Percentiles rank a stretch among this genome's conserved stretches.
Conservation (phyloP, 148 eudicot species). For the Chenopodium quinoa region DNA sequence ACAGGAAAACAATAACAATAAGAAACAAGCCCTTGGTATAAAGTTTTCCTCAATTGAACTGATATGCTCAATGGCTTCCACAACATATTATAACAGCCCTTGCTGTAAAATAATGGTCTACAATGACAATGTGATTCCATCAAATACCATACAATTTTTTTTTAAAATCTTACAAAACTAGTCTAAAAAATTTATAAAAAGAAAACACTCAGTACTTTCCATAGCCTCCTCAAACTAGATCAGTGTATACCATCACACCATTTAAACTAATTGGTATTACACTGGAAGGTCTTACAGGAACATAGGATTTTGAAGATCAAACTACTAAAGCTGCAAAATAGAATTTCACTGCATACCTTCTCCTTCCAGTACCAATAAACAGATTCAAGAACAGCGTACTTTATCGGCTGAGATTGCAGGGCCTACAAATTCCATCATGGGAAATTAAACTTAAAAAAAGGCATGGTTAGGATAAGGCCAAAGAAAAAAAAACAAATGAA, state of each 20-base stretch:
- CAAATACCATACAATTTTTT: not conserved
- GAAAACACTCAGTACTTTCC: too few relatives aligned
- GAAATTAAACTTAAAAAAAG: not conserved
- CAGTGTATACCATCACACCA: too few relatives aligned
- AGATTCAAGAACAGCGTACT: constrained; percentile 66
- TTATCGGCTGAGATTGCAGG: constrained; percentile 58
- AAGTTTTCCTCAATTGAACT: too few relatives aligned
- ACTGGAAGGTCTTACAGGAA: too few relatives aligned
- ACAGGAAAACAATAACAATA: too few relatives aligned
- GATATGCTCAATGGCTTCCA: too few relatives aligned
- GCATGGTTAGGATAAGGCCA: constrained; percentile 4
- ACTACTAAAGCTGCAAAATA: not conserved
- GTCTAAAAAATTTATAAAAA: too few relatives aligned
- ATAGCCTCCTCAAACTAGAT: too few relatives aligned
- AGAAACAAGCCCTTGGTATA: too few relatives aligned
- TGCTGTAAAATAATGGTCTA: not conserved
- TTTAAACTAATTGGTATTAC: too few relatives aligned
- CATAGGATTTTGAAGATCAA: too few relatives aligned
- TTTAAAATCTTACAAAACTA: not conserved
- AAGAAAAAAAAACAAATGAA: not conserved
- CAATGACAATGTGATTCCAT: not conserved
- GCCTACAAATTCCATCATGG: constrained; percentile 42
- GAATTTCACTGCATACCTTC: constrained; percentile 52
- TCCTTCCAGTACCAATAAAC: constrained; percentile 84
- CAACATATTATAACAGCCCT: not conserved